Evolutionary conservation across 176 grass and related monocot genomes (phyloP), one percentile per base, ranked within the genome.

Genomic region (Miscanthus lutarioriparius): DNA sequence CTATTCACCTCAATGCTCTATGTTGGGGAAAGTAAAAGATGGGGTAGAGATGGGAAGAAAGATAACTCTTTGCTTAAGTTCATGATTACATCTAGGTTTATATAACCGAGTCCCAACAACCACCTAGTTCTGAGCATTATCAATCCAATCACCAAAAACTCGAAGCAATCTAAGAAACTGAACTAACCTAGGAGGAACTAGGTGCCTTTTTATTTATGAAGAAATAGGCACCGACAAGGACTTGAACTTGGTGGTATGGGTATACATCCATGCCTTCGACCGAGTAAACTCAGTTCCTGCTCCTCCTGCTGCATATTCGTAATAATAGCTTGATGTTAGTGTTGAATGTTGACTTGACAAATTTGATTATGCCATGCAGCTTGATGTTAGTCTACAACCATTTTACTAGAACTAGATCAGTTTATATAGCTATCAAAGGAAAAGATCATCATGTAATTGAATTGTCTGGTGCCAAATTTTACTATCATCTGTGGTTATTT

Each of bases 351-450:
- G 25, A 48, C 70, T 67, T 16, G 8, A 44, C 12, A 64, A 74
- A 56, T 71, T 71, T 23, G 10, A 22, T 43, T 26, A 0, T 3
- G 10, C 39, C 38, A 43, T 71, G 68, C 10, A 43, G 10, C 37
- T 12, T 70, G 20, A 25, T 25, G 1, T 41, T 72, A 44, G 22
- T 44, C 56, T 78, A 71, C 2, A 67, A 49, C 0, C 2, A 47
- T 72, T 72, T 33, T 72, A 63, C 39, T 72, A 72, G 33, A 47
- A 72, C 76, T 63, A 79, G 47, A 37, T 72, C 19, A 38, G 19
- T 17, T 44, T 62, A 33, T 20, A 78, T 22, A n/a, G 70, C 20
- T 59, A 37, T 71, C 11, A 9, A 43, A 14, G 15, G 36, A 23
- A 68, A 64, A 64, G 14, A 40, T 41, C 25, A 75, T 39, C 19